Base-by-base conservation (phyloP, 1,139 yeast genomes). In the Diutina mesorugosa region DNA sequence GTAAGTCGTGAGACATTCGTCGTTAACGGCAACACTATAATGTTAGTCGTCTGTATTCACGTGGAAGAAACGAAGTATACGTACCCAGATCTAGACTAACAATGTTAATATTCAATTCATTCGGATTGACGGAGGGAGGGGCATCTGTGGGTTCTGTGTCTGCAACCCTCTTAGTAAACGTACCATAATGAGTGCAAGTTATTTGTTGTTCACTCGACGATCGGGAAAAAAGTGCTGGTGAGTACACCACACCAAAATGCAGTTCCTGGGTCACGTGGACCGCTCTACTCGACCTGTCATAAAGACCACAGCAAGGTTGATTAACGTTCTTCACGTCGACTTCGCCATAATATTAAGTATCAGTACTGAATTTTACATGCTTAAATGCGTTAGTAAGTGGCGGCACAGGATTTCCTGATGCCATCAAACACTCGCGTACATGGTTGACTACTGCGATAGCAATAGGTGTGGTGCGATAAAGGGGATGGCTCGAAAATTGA, bases 1-100 rank as follows among this genome's bases (percentile, higher is more conserved):
- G 86, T 90, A 93, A 59, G 97, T 96, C 65, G 82, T 77, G 70
- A 91, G 81, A 62, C 97, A 90, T 72, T 90, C 97, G 73, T 91
- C 97, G 67, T 95, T 90, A 70, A 93, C 96, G 66, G 96, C 84
- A 71, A 93, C 97, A 79, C 95, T 84, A 67, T 16, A 47, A 56
- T 57, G 74, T 69, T 69, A 69, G 72, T 66, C 14, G 30, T 3
- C 3, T 47, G 32, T 9, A 45, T 16, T 21, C 9, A 10, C 12
- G 29, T n/a, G 8, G n/a, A n/a, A 6, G 38, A 14, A 6, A 14
- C 29, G 6, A 16, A 4, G 12, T 4, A 16, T 18, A 30, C 53
- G 7, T 50, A 50, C 53, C 53, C 53, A 16, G 53, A 50, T 50
- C 53, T 50, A 12, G 53, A 50, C 53, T 50, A 32, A 8, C 14